A percentile compares a stretch with the other conserved stretches of the same genome.
Conservation (phyloP, 768 basidiomycete species). For the Tricholomella constricta region DNA sequence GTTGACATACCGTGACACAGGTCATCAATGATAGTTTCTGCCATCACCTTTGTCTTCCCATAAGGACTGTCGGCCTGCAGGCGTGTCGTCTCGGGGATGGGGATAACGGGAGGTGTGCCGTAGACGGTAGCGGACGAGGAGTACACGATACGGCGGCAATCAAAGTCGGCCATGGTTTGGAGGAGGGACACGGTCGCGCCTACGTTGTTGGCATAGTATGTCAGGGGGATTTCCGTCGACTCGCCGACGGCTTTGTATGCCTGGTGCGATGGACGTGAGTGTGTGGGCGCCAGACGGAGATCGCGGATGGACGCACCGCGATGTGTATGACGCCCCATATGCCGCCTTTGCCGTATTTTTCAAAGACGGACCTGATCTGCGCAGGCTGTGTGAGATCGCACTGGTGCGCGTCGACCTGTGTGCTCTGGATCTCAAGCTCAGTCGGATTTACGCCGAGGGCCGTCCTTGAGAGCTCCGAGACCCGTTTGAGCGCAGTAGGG, state of each 20-base stretch:
- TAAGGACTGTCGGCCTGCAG: constrained; percentile 91
- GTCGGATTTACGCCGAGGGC: constrained; percentile 69
- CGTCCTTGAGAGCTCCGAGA: constrained; percentile 76
- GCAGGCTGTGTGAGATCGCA: constrained; percentile 77
- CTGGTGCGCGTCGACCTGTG: constrained; percentile 65
- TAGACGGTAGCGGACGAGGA: constrained; percentile 99
- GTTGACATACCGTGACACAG: constrained; percentile 67
- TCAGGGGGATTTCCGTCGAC: constrained; percentile 88
- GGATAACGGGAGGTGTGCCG: constrained; percentile 88
- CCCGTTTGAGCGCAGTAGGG: constrained; percentile 70
- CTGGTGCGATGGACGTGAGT: constrained; percentile 38
- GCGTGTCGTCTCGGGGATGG: constrained; percentile 91
- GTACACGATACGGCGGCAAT: constrained; percentile 88
- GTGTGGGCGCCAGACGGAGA: neutral
- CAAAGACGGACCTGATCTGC: constrained; percentile 78
- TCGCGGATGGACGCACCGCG: constrained; percentile 51
- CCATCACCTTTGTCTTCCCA: constrained; percentile 95
- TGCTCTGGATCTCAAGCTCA: constrained; percentile 67
- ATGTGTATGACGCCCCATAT: constrained; percentile 98
- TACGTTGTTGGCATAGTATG: constrained; percentile 96
- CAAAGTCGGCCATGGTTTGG: constrained; percentile 83
- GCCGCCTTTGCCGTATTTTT: constrained; percentile 82
- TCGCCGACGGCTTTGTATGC: constrained; percentile 99
- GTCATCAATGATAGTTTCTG: constrained; percentile 87
- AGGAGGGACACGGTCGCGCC: constrained; percentile 83